Evolutionary conservation across 1,284 basidiomycete species (phyloP), one percentile per base, ranked within the genome.

Genomic region (Sparassis latifolia): DNA sequence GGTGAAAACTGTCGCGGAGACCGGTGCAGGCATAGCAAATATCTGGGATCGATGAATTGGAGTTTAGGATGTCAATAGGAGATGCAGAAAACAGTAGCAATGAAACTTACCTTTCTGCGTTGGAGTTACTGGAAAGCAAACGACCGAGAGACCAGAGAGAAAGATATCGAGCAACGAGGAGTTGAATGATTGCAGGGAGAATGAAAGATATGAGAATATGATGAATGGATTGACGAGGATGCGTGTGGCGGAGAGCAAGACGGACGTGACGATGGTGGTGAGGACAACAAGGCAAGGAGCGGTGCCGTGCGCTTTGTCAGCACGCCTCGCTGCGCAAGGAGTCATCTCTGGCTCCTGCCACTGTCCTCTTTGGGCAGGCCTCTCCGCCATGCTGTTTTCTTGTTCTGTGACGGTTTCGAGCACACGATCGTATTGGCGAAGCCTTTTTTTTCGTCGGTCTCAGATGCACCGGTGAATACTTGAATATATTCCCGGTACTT

Each of bases 11-110:
- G 55, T 42, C 10, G 57, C 48, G 42, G 53, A 45, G 33, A 52
- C 48, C 39, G 56, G 44, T 37, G 57, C 48, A 50, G 56, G 53
- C 58, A 60, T 60, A 50, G 33, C 45, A 40, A 27, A 45, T 41
- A 50, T 41, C 52, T 54, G 47, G 10, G 6, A 37, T 20, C 20
- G 30, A 27, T 38, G 4, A 52, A 39, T 7, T 32, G 37, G 33
- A 29, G 29, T 4, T n/a, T 38, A 10, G 33, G 31, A n/a, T 37
- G 29, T 33, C 6, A 33, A 31, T 44, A 9, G 7, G 29, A 28
- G 43, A 30, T 37, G 20, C 35, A 7, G 7, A 37, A 12, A 37
- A 6, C 35, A 42, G 40, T 6, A 42, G 6, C 5, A 27, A 42
- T 10, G 27, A 5, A 42, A 10, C 40, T 42, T 27, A 42, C 40